Evolutionary conservation across 2,329 filamentous ascomycete species (phyloP), one percentile per base, ranked within the genome.

Genomic region (Colletotrichum tamarilloi): DNA sequence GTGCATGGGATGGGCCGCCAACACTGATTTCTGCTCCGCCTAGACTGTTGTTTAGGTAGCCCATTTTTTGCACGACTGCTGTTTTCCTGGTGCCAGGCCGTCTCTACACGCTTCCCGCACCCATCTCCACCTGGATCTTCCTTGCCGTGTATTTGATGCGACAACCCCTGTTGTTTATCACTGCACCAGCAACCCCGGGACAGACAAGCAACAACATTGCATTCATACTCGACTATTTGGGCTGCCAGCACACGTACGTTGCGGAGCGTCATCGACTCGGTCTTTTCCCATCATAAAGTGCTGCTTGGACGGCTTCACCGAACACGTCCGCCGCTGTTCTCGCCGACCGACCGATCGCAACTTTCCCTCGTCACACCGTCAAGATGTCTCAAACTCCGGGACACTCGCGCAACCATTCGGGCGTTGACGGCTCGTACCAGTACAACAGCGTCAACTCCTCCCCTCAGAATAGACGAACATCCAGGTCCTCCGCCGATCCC

Each of bases 341-440:
- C 35, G 8, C 53, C 58, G 32, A 64, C 55, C 52, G 32, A 52
- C 28, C n/a, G 58, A 63, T 19, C 26, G 11, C 38, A n/a, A 49
- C 59, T 38, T 24, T 60, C 35, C 56, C 19, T n/a, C 24, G 24
- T 32, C 22, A 57, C 42, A 55, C 52, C 26, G 26, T 46, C 38
- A 78, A 62, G 53, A 88, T 88, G 85, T 80, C 89, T 62, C 85
- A 84, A 62, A 91, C 90, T 46, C 90, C 90, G 68, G 85, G 84
- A 76, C 90, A 92, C 78, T 92, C 90, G 75, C 87, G 90, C 76
- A 85, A 89, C 67, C 85, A 88, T 57, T 92, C 90, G 35, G 82
- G 83, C 73, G 84, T 89, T 77, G 88, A 91, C 55, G 69, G 56
- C 46, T 73, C 69, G 74, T 85, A 84, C 75, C 79, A 80, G 62